Evolutionary conservation across 495 filamentous ascomycete genomes (phyloP), one percentile per base, ranked within the genome.

Genomic region (Acidiella bohemica): DNA sequence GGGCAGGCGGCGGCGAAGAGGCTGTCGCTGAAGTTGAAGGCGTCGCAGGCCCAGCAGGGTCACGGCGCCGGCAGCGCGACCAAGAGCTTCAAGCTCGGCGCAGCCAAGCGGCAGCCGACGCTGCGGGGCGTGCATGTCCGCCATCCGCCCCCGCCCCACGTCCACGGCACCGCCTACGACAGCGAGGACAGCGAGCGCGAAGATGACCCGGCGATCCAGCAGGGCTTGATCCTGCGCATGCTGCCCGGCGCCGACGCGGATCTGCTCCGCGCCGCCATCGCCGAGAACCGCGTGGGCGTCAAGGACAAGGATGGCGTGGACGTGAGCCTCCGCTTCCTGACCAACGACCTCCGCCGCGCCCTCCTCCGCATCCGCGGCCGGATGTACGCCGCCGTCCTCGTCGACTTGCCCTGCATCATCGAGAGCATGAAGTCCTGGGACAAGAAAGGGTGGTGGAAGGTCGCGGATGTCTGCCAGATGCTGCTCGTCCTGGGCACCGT

Each of bases 351-450:
- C 1, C 75, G 90, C 33, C 73, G 85, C 8, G 77, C 79, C 1
- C 62, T 82, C 32, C 56, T 95, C 1, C 75, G 63, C 10, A 68
- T 99, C 18, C 66, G 75, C 12, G 76, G 76, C 1, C 62, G 73
- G 32, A 62, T 71, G 20, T 99, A 87, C 53, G 84, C 87, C 0
- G 86, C 83, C 16, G 64, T 75, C 5, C 61, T 96, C 36, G 79
- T 95, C 5, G 88, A 96, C 45, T 65, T 99, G 9, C 90, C 90
- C 0, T 88, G 79, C 47, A 80, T 99, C 42, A 75, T 93, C 1
- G 90, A 99, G 59, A 80, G 78, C 7, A 92, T 92, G 78, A 99
- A 99, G 63, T 87, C 79, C 37, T 94, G 90, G 80, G 90, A 96
- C 53, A 79, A 78, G 55, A 83, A 79, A 44, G 72, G 77, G 17